Conservation (phyloP, 331 rosid species). For the Acacia concinna region DNA sequence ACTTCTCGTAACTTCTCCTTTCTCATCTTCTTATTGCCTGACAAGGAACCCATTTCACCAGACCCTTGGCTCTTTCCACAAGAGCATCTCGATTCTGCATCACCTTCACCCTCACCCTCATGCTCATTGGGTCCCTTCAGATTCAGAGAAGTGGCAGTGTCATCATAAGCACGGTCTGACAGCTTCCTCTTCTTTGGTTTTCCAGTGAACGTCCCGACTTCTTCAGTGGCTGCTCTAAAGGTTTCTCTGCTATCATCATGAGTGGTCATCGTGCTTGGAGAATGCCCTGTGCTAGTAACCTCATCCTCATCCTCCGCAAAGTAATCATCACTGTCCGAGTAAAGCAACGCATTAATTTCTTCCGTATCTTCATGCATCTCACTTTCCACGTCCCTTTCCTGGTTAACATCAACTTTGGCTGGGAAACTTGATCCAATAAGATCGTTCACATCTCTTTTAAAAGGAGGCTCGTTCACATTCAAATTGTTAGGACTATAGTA, state of each 20-base stretch:
- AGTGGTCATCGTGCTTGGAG: constrained; percentile 71
- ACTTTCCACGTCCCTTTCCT: constrained; percentile 48
- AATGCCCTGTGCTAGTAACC: constrained; percentile 97
- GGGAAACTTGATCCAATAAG: constrained; percentile 43
- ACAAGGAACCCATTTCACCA: constrained; percentile 37
- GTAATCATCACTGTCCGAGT: constrained; percentile 68
- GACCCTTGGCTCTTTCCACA: constrained; percentile 38
- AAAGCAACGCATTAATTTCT: constrained; percentile 89
- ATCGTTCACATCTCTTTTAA: constrained; percentile 37
- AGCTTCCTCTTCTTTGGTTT: constrained; percentile 66
- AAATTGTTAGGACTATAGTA: constrained; percentile 30
- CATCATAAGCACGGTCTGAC: constrained; percentile 35
- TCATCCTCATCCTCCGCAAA: constrained; percentile 79
- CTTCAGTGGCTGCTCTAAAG: constrained; percentile 34
- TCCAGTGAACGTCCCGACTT: constrained; percentile 65
- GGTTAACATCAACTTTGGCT: constrained; percentile 47
- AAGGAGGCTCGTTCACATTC: constrained; percentile 32
- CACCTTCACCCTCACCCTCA: constrained; percentile 35
- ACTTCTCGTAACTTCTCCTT: constrained; percentile 73
- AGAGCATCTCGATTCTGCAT: constrained; percentile 73
- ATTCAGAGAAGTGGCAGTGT: constrained; percentile 61
- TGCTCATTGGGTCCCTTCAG: constrained; percentile 33
- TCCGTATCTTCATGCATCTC: constrained; percentile 97
- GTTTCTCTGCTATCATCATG: constrained; percentile 43
- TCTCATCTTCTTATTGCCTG: constrained; percentile 59